These are phyloP conservation scores for Aspergillus aculeatinus DNA, from an alignment of 2,329 filamentous ascomycete genomes.

Conservation along the genomic window DNA sequence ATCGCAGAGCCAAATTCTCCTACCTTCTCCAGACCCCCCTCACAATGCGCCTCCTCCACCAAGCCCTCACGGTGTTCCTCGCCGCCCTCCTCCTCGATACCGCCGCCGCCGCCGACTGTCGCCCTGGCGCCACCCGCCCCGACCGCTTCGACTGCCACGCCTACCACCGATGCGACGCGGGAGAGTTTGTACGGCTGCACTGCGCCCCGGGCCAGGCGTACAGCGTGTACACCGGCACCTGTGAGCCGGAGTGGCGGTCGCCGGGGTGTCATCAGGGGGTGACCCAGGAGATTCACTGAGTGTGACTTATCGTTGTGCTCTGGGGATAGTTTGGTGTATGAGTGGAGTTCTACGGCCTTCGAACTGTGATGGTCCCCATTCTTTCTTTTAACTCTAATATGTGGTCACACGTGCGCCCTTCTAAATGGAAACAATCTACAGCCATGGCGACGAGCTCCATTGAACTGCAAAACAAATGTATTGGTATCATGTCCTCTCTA, in stretches of 20 bases:
- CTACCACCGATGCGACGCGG: neutral
- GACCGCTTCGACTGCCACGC: neutral
- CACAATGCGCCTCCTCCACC: constrained; percentile 4
- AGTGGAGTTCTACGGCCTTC: too few relatives aligned
- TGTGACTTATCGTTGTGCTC: neutral
- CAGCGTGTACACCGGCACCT: neutral
- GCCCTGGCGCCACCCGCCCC: neutral
- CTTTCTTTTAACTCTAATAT: too few relatives aligned
- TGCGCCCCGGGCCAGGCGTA: neutral
- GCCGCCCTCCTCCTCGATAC: constrained; percentile 1
- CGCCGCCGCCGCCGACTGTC: neutral
- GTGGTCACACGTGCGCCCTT: too few relatives aligned
- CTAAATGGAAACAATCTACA: too few relatives aligned
- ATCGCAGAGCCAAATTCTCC: too few relatives aligned
- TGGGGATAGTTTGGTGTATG: too few relatives aligned
- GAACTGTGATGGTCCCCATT: too few relatives aligned
- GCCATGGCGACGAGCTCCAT: too few relatives aligned
- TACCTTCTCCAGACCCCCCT: neutral
- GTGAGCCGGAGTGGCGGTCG: neutral
- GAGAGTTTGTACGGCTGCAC: neutral
- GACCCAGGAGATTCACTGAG: neutral
- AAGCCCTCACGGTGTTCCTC: neutral
- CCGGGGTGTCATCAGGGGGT: neutral
- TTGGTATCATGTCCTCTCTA: neutral
- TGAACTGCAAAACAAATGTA: neutral